Evolutionary conservation across 495 filamentous ascomycete genomes (phyloP).

Genomic region (Penicillium pulvis): DNA sequence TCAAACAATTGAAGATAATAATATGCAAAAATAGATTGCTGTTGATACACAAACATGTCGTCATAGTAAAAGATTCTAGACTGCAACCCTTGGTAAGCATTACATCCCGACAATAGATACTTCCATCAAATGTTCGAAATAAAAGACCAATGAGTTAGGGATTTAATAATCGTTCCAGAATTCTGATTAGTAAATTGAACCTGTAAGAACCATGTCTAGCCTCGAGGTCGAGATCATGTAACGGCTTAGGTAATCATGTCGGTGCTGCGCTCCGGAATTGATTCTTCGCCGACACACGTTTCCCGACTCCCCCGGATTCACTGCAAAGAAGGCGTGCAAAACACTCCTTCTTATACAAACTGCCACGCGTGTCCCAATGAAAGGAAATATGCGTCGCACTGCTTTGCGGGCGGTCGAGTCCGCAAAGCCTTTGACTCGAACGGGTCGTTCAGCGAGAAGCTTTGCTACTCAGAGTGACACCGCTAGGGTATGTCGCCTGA

Average conservation of each 20-base stretch:
- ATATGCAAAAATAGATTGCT: not conserved
- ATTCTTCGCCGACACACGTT: slow-evolving; percentile 28
- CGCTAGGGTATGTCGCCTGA: slow-evolving; percentile 36
- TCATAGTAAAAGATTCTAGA: slow-evolving; percentile 1
- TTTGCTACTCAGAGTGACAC: slow-evolving; percentile 44
- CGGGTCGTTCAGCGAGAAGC: slow-evolving; percentile 44
- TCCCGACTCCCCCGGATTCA: slow-evolving; percentile 19
- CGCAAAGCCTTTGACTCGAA: slow-evolving; percentile 41
- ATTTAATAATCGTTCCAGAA: not conserved
- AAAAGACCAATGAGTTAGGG: not conserved
- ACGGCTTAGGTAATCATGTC: slow-evolving; percentile 22
- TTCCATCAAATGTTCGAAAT: not conserved
- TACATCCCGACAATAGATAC: not conserved
- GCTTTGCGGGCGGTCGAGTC: slow-evolving; percentile 49
- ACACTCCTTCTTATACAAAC: slow-evolving; percentile 6
- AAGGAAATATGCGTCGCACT: slow-evolving; percentile 46
- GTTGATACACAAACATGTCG: slow-evolving; percentile 1
- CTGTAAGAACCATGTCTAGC: not conserved
- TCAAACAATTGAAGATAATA: slow-evolving; percentile 15
- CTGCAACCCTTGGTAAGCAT: slow-evolving; percentile 3
- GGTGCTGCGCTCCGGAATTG: slow-evolving; percentile 26
- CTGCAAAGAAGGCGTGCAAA: slow-evolving; percentile 15
- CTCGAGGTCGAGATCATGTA: not conserved
- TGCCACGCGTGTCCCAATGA: slow-evolving; percentile 10
- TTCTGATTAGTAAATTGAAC: not conserved